A percentile compares a stretch with the other conserved stretches of the same genome.
Conservation (phyloP, 352 stramenopile species). For the Thalassiosira delicatula region DNA sequence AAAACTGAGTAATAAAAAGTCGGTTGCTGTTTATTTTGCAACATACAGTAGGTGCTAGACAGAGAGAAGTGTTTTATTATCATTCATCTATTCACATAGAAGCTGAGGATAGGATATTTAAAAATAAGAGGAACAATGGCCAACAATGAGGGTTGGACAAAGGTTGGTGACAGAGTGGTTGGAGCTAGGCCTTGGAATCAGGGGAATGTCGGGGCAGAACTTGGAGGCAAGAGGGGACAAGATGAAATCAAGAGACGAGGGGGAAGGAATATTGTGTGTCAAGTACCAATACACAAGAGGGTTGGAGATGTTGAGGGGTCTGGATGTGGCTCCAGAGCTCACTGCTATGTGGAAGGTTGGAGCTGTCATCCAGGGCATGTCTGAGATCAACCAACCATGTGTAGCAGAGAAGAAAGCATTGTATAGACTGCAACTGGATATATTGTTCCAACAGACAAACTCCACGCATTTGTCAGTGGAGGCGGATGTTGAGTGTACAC, state of each 20-base stretch:
- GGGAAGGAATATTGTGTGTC: neutral
- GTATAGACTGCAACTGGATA: neutral
- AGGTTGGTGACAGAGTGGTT: too few species aligned
- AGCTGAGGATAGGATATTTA: too few species aligned
- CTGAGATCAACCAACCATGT: slow-evolving; percentile 43
- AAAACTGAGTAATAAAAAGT: too few species aligned
- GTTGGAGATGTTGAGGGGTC: neutral
- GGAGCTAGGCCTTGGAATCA: too few species aligned
- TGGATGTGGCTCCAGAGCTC: slow-evolving; percentile 19
- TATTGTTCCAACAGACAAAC: neutral
- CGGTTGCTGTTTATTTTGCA: too few species aligned
- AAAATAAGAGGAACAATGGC: too few species aligned
- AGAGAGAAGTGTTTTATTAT: too few species aligned
- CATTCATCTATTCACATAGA: too few species aligned
- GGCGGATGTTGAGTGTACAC: neutral
- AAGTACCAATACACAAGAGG: slow-evolving; percentile 15
- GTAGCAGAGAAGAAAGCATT: neutral
- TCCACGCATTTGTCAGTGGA: neutral
- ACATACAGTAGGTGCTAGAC: too few species aligned
- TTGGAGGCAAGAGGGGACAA: neutral
- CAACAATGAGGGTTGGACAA: too few species aligned
- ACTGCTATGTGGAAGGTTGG: slow-evolving; percentile 12
- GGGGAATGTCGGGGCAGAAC: too few species aligned
- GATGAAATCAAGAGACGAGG: neutral
- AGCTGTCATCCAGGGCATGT: slow-evolving; percentile 9